Conservation (phyloP, 306 rosid genomes). For the Pyrus communis region DNA sequence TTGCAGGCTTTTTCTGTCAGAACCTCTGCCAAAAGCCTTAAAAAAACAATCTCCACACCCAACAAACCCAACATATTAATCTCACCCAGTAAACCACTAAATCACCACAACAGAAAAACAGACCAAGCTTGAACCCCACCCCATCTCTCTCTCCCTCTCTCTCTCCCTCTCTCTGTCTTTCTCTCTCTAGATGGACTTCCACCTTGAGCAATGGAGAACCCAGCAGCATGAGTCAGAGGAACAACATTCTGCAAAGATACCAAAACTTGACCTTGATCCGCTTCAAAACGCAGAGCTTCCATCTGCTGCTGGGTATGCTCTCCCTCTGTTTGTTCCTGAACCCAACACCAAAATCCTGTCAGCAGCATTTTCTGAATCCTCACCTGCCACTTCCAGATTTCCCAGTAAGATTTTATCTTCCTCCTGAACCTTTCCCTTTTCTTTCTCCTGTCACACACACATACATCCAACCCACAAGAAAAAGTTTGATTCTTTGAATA, state of each 20-base stretch:
- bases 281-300: slow-evolving; percentile 36
- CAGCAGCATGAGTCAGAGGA: slow-evolving; percentile 79
- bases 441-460: background rate
- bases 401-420: slow-evolving; percentile 42
- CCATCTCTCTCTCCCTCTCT: background rate
- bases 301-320: slow-evolving; percentile 35
- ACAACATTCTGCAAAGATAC: slow-evolving; percentile 67
- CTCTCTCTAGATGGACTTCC: slow-evolving; percentile 75
- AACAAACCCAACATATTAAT: background rate
- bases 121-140: background rate
- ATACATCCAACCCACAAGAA: slow-evolving; percentile 1
- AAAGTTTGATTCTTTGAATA: slow-evolving; percentile 1
- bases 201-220: slow-evolving; percentile 75
- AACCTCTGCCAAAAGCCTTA: slow-evolving; percentile 28
- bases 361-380: slow-evolving; percentile 51
- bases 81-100: slow-evolving; percentile 11
- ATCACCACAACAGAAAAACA: background rate
- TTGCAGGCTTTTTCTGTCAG: slow-evolving; percentile 51
- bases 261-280: slow-evolving; percentile 54
- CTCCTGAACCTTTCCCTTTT: background rate
- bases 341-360: slow-evolving; percentile 54
- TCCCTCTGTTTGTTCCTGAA: slow-evolving; percentile 68
- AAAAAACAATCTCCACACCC: slow-evolving; percentile 12
- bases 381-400: slow-evolving; percentile 32
- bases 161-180: background rate